A percentile compares a stretch with the other conserved stretches of the same genome.
Conservation (phyloP, 768 basidiomycete species). For the Nidularia sp. region DNA sequence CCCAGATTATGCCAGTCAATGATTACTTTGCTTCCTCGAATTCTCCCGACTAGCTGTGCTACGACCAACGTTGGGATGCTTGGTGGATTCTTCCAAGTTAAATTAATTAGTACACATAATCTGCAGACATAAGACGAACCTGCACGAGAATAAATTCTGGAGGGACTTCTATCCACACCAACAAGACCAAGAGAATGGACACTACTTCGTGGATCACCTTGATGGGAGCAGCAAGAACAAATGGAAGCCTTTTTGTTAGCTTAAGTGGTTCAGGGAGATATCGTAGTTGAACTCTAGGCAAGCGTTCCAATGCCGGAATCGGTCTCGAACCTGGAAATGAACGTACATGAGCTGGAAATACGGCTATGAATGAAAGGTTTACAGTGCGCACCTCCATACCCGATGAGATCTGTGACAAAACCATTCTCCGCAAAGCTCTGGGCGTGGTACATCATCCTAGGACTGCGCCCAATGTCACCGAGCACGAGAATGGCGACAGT, state of each 20-base stretch:
- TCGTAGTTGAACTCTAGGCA: conserved; percentile 59
- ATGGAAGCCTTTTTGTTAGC: conserved; percentile 51
- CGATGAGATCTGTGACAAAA: conserved; percentile 79
- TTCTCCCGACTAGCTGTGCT: conserved; percentile 65
- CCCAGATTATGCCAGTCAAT: conserved; percentile 99
- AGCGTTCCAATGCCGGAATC: conserved; percentile 64
- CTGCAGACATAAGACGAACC: conserved; percentile 33
- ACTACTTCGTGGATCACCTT: conserved; percentile 73
- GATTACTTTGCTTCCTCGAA: conserved; percentile 80
- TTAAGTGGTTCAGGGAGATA: conserved; percentile 66
- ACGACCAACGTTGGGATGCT: conserved; percentile 91
- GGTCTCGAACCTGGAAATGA: conserved; percentile 65
- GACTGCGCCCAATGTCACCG: conserved; percentile 93
- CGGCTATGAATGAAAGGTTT: no score
- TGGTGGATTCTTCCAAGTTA: conserved; percentile 76
- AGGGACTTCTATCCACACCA: conserved; percentile 56
- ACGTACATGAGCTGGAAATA: neutral
- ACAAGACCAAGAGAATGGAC: conserved; percentile 57
- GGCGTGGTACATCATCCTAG: conserved; percentile 98
- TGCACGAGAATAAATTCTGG: conserved; percentile 89
- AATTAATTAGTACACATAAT: neutral
- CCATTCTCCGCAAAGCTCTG: conserved; percentile 82
- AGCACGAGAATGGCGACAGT: conserved; percentile 89
- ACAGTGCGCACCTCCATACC: conserved; percentile 77
- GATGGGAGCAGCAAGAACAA: conserved; percentile 71